These are phyloP conservation scores for Phascolomyces articulosus DNA, from an alignment of 371 early-diverging fungal genomes.

Conservation along the genomic window DNA sequence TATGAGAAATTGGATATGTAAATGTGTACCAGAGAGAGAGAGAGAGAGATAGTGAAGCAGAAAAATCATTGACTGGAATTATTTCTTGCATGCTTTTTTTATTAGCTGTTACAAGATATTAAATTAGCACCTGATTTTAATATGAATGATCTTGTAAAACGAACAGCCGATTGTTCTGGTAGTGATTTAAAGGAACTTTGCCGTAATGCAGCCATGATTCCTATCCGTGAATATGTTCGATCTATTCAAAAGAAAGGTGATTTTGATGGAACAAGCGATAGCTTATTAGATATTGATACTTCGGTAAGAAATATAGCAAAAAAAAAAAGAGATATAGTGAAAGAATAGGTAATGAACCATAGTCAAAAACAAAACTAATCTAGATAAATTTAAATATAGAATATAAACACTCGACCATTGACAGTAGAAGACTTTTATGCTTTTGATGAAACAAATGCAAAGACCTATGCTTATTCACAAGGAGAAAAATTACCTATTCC, in stretches of 20 bases:
- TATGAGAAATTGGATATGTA: too few relatives aligned
- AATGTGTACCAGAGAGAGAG: too few relatives aligned
- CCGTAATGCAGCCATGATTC: slow-evolving; percentile 94
- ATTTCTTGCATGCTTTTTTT: neutral
- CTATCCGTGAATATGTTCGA: slow-evolving; percentile 89
- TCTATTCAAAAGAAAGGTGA: slow-evolving; percentile 34
- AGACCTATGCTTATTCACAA: slow-evolving; percentile 25
- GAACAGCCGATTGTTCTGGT: slow-evolving; percentile 90
- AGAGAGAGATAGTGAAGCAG: neutral
- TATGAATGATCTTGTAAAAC: slow-evolving; percentile 69
- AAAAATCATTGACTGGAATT: too few relatives aligned
- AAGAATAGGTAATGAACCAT: neutral
- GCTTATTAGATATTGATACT: slow-evolving; percentile 38
- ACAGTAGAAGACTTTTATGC: slow-evolving; percentile 65
- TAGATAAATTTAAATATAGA: slow-evolving; percentile 26
- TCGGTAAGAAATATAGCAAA: slow-evolving; percentile 16
- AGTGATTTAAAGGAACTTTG: slow-evolving; percentile 97
- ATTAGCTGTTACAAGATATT: slow-evolving; percentile 73
- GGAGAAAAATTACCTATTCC: slow-evolving; percentile 3
- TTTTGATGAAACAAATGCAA: slow-evolving; percentile 40
- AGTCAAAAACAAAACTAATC: neutral
- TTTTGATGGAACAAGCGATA: slow-evolving; percentile 33
- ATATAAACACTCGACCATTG: slow-evolving; percentile 62
- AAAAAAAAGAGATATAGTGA: neutral
- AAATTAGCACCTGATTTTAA: slow-evolving; percentile 75